Evolutionary conservation across 2,329 filamentous ascomycete genomes (phyloP).

Genomic region (Colletotrichum liaoningense): DNA sequence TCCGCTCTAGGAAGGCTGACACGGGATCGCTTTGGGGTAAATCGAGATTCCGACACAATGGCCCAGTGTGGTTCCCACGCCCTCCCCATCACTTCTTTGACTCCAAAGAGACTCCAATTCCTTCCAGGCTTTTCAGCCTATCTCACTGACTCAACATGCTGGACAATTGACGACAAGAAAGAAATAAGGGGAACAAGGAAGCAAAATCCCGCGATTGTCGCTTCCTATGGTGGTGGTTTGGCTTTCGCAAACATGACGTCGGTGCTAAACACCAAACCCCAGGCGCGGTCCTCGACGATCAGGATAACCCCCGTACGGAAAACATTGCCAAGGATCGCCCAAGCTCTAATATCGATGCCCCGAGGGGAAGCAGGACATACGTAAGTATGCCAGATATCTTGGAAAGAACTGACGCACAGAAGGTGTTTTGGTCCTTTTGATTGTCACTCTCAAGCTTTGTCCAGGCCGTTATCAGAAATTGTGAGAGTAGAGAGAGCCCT

Average conservation of each 20-base stretch:
- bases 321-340: neutral
- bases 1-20: constrained; percentile 29
- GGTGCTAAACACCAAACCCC: neutral
- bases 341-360: neutral
- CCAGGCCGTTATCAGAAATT: neutral
- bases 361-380: neutral
- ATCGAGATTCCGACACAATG: constrained; percentile 28
- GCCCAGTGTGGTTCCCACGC: neutral
- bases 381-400: neutral
- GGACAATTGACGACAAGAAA: neutral
- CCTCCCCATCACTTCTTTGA: too few relatives aligned
- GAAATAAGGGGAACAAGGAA: neutral
- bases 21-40: constrained; percentile 26
- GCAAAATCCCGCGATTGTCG: neutral
- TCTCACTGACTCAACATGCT: neutral
- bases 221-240: neutral
- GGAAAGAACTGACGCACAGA: neutral
- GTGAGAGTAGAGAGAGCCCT: too few relatives aligned
- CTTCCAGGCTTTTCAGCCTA: neutral
- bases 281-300: neutral
- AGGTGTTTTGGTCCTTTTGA: neutral
- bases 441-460: neutral
- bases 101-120: neutral
- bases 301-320: neutral
- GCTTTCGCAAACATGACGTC: constrained; percentile 19